These are phyloP conservation scores for Jackrogersella minutella DNA, from an alignment of 495 filamentous ascomycete genomes.

Conservation along the genomic window DNA sequence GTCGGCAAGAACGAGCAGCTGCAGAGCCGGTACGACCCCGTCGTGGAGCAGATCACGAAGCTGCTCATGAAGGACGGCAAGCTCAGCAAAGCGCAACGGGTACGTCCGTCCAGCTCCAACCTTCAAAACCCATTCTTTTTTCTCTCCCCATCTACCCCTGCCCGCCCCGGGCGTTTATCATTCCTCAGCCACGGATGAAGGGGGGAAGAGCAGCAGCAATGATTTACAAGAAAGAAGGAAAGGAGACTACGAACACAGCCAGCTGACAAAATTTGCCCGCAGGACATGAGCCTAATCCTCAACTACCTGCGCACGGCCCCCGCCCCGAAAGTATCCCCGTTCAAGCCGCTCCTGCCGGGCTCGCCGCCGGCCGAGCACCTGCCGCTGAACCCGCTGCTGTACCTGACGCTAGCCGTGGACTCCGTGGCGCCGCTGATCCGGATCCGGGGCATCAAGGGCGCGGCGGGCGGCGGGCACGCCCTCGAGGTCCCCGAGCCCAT, in stretches of 20 bases:
- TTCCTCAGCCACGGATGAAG: no score
- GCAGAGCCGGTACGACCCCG: conserved; percentile 79
- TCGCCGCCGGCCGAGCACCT: conserved; percentile 76
- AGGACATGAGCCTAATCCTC: conserved; percentile 89
- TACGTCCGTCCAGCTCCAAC: conserved; percentile 55
- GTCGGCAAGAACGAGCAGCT: conserved; percentile 68
- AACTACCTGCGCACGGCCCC: conserved; percentile 85
- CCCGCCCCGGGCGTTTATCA: no score
- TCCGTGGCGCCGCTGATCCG: conserved; percentile 91
- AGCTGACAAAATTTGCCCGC: conserved; percentile 21
- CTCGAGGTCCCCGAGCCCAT: conserved; percentile 86
- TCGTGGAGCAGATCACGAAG: conserved; percentile 86
- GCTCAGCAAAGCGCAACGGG: conserved; percentile 80
- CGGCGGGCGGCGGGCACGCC: conserved; percentile 83
- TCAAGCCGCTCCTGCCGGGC: conserved; percentile 74
- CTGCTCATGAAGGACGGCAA: conserved; percentile 92
- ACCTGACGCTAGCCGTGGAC: conserved; percentile 90
- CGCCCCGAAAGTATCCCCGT: conserved; percentile 72
- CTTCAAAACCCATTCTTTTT: no score
- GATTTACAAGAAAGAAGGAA: background rate
- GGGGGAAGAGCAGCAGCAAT: background rate
- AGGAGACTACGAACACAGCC: background rate
- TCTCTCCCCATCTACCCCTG: no score
- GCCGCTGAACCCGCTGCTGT: conserved; percentile 77
- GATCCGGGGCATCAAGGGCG: conserved; percentile 75